These are phyloP conservation scores for Jasminum sambac DNA, from an alignment of 257 asterid species.

Conservation along the genomic window DNA sequence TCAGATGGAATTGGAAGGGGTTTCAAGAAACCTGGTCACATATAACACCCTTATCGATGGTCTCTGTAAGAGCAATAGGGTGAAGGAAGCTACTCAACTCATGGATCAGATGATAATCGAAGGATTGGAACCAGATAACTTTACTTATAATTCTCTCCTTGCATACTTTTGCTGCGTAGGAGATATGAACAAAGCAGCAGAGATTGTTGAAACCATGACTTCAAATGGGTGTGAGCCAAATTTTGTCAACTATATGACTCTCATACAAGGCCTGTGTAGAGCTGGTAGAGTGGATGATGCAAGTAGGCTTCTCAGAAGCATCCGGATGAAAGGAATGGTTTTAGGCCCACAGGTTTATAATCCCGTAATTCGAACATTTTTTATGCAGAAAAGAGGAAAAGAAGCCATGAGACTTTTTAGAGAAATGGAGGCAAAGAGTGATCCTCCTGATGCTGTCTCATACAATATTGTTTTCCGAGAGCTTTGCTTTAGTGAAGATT, in stretches of 20 bases:
- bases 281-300: constrained; percentile 77
- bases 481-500: constrained; percentile 81
- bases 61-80: constrained; percentile 63
- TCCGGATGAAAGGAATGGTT: constrained; percentile 83
- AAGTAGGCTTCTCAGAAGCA: constrained; percentile 60
- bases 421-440: constrained; percentile 84
- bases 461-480: constrained; percentile 73
- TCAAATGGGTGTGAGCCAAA: constrained; percentile 87
- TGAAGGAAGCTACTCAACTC: constrained; percentile 84
- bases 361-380: constrained; percentile 76
- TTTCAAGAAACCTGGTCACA: constrained; percentile 71
- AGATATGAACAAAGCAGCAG: constrained; percentile 85
- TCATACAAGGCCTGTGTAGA: constrained; percentile 82
- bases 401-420: constrained; percentile 75
- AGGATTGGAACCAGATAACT: constrained; percentile 75
- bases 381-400: constrained; percentile 56
- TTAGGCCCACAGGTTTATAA: constrained; percentile 82
- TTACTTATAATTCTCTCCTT: constrained; percentile 76
- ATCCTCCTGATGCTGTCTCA: constrained; percentile 81
- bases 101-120: constrained; percentile 93
- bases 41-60: too few relatives aligned
- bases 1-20: constrained; percentile 83
- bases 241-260: constrained; percentile 71
- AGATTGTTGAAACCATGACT: constrained; percentile 74
- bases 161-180: constrained; percentile 76